Conservation (phyloP, 345 rosid genomes). For the Citrus sp. region DNA sequence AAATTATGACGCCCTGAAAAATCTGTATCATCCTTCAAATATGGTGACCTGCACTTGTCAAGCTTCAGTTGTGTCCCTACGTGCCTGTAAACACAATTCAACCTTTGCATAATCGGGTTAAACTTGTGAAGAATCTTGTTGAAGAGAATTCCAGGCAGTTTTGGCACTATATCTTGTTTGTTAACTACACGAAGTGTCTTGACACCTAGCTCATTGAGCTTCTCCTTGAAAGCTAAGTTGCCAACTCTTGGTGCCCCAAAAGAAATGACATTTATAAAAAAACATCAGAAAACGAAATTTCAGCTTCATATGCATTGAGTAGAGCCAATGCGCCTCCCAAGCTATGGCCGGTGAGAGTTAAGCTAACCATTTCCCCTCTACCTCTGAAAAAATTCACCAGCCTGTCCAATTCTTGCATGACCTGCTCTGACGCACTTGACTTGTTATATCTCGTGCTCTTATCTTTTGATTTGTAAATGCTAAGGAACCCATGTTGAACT, state of each 20-base stretch:
- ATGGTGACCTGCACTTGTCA: constrained; percentile 41
- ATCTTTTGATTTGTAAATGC: constrained; percentile 38
- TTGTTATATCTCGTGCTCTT: constrained; percentile 37
- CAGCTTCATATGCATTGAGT: constrained; percentile 43
- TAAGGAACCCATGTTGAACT: constrained; percentile 39
- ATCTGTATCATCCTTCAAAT: constrained; percentile 39
- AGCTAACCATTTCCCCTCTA: constrained; percentile 37
- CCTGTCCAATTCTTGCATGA: constrained; percentile 27
- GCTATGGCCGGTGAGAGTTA: constrained; percentile 46
- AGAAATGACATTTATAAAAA: constrained; percentile 45
- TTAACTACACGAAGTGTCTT: constrained; percentile 47
- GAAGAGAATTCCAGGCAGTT: constrained; percentile 50
- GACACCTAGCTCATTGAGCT: constrained; percentile 41
- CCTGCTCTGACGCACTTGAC: constrained; percentile 47
- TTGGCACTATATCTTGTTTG: constrained; percentile 62
- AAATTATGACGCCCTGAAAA: constrained; percentile 44
- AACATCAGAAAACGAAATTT: constrained; percentile 34
- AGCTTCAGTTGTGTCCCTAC: constrained; percentile 57
- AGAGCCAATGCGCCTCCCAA: constrained; percentile 45
- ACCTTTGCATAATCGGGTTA: constrained; percentile 27
- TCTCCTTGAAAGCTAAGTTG: constrained; percentile 53
- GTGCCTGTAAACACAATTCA: constrained; percentile 59
- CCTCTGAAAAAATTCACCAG: constrained; percentile 22
- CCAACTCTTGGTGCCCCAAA: constrained; percentile 75
- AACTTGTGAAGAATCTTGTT: constrained; percentile 46